These are phyloP conservation scores for Phaeosphaeriaceae sp. DNA, from an alignment of 2,329 filamentous ascomycete genomes.

Conservation along the genomic window DNA sequence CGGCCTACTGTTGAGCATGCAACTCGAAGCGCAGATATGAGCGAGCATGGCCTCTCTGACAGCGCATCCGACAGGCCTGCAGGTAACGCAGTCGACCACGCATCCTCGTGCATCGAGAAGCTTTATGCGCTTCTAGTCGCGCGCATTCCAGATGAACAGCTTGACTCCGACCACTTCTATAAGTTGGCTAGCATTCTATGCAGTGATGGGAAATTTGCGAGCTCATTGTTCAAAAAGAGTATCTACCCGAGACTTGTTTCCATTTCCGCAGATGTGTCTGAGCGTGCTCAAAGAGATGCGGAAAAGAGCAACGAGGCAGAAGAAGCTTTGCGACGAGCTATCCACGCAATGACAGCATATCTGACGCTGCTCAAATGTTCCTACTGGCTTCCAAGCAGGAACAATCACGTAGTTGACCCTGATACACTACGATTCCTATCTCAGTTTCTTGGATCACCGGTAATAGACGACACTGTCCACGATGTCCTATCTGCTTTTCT, in stretches of 20 bases:
- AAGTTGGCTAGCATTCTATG: conserved; percentile 33
- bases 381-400: conserved; percentile 34
- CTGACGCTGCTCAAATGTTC: conserved; percentile 40
- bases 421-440: conserved; percentile 23
- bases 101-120: conserved; percentile 4
- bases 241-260: conserved; percentile 7
- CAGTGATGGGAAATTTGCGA: conserved; percentile 21
- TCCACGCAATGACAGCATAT: conserved; percentile 19
- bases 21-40: background rate
- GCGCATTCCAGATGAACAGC: conserved; percentile 18
- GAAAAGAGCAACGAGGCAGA: background rate
- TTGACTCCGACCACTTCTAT: conserved; percentile 28
- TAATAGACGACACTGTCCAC: conserved; percentile 28
- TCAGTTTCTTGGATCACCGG: conserved; percentile 25
- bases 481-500: conserved; percentile 40
- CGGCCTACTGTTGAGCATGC: conserved; percentile 13
- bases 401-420: conserved; percentile 27
- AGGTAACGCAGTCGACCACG: background rate
- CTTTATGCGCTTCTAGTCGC: conserved; percentile 26
- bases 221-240: conserved; percentile 15
- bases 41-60: background rate
- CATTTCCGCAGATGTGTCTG: conserved; percentile 5
- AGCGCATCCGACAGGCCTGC: background rate
- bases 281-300: background rate
- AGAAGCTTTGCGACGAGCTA: conserved; percentile 7